Percentiles rank a stretch among this genome's conserved stretches.
Conservation (phyloP, 2,329 filamentous ascomycete species). For the Xylariaceae sp. region DNA sequence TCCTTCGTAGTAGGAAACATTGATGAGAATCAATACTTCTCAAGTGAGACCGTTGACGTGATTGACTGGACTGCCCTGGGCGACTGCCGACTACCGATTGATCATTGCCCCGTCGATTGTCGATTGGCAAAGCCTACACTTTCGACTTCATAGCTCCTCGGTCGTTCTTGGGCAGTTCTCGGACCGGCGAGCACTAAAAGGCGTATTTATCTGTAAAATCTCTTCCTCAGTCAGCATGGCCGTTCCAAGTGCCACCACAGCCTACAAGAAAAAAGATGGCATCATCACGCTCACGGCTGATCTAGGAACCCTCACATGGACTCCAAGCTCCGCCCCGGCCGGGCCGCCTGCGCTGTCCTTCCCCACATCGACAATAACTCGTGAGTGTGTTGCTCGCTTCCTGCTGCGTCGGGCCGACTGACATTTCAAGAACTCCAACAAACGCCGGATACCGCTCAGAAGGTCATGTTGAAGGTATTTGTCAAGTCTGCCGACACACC, state of each 20-base stretch:
- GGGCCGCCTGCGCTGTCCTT: constrained; percentile 64
- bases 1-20: no score
- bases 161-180: no score
- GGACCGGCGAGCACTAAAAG: no score
- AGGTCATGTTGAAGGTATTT: constrained; percentile 92
- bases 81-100: no score
- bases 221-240: constrained; percentile 42
- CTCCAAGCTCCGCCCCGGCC: constrained; percentile 56
- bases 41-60: no score
- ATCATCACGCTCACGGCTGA: constrained; percentile 70
- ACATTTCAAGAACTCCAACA: constrained; percentile 73
- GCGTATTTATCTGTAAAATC: no score
- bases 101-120: no score
- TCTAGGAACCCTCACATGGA: constrained; percentile 73
- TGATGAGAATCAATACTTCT: no score
- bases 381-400: constrained; percentile 59
- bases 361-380: constrained; percentile 71
- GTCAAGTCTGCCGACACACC: constrained; percentile 57
- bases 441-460: constrained; percentile 78
- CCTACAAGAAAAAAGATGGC: constrained; percentile 97
- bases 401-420: constrained; percentile 10
- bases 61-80: no score
- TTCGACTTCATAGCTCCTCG: no score
- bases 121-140: no score
- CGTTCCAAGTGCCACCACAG: constrained; percentile 58